These are phyloP conservation scores for Haplosporangium gracile DNA, from an alignment of 192 early-diverging fungal species.

Conservation along the genomic window DNA sequence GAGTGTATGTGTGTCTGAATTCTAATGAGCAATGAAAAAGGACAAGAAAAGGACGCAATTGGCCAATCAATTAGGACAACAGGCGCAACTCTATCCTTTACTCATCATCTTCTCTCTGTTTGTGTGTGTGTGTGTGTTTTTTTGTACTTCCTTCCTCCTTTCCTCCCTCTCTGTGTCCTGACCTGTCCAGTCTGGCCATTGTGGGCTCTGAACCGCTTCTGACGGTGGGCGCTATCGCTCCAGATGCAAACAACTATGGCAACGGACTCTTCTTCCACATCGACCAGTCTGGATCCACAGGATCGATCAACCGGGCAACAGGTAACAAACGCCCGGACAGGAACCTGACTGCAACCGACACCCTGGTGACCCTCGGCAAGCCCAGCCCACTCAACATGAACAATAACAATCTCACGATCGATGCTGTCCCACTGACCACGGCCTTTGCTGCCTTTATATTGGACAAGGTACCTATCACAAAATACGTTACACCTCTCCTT, in stretches of 20 bases:
- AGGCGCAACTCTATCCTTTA: background rate
- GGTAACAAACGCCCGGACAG: conserved; percentile 26
- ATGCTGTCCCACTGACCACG: conserved; percentile 31
- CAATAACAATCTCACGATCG: conserved; percentile 3
- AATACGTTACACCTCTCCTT: background rate
- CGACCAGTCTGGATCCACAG: conserved; percentile 32
- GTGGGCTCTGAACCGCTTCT: conserved; percentile 44
- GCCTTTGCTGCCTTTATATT: conserved; percentile 42
- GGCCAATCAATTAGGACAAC: background rate
- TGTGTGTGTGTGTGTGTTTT: background rate
- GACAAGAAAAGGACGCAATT: background rate
- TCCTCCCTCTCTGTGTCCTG: background rate
- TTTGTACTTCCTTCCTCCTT: background rate
- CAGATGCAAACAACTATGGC: conserved; percentile 23
- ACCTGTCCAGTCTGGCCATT: conserved; percentile 8
- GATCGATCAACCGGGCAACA: conserved; percentile 12
- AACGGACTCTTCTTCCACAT: conserved; percentile 34
- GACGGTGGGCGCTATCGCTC: conserved; percentile 50
- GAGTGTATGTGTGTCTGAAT: background rate
- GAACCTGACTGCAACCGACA: conserved; percentile 36
- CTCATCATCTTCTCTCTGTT: background rate
- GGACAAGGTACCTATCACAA: conserved; percentile 32
- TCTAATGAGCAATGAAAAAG: background rate
- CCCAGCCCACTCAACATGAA: conserved; percentile 25
- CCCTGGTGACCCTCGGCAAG: conserved; percentile 18